Evolutionary conservation across 2,329 filamentous ascomycete genomes (phyloP), one percentile per base, ranked within the genome.

Genomic region (Fusarium sambucinum): DNA sequence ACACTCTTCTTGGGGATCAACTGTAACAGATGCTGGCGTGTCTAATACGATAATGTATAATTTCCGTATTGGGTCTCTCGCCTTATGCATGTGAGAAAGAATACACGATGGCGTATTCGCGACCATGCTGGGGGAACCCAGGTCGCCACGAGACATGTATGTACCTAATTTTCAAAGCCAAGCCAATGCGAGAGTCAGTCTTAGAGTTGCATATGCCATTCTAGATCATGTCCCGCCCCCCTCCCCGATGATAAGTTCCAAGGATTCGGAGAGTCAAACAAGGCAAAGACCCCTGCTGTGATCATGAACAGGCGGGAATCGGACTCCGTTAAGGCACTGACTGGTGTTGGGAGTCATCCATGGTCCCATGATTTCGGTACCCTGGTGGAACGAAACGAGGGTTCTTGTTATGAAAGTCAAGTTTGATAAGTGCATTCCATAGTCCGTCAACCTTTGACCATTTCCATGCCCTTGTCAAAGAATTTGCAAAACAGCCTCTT

Each of bases 271-370:
- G 33, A 46, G 42, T 30, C 42, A 60, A 54, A 55, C 44, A 55
- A 55, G 55, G 65, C 41, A 55, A 54, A 25, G 44, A 68, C 38
- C 67, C 63, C 55, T 70, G 67, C 48, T 46, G 42, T 51, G 52
- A 53, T 41, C 29, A 54, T 42, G 45, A 55, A 51, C 30, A 23
- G 51, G 35, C 40, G 37, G 48, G 40, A 30, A 46, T 38, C 47
- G 40, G 6, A 21, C 30, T 62, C 25, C 27, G 44, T 44, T 33
- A 17, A 17, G 46, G 64, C 42, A 61, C 52, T 54, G 46, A 56
- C 51, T 51, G 46, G 51, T 42, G 38, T 44, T 54, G 42, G 40
- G 25, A 27, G 40, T 50, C 44, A 35, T 53, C 46, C 44, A 35
- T 53, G 19, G 35, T 63, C 38, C 46, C 47, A 51, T 51, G 47